Evolutionary conservation across 208 protist genomes (phyloP), one percentile per base, ranked within the genome.

Genomic region (Wallacemonas sp.): DNA sequence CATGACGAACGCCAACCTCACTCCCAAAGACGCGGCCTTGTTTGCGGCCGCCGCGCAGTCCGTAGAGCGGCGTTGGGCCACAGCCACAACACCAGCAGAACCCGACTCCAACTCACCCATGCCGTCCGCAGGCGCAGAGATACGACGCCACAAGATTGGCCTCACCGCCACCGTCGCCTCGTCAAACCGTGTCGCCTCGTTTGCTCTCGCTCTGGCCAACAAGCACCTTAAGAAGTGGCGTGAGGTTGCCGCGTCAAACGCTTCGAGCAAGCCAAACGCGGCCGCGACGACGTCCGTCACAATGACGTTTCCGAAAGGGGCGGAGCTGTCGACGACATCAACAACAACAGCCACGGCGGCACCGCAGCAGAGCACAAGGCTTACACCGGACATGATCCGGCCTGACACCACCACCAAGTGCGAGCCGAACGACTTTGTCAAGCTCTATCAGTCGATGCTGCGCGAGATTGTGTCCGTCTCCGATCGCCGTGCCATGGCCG

Each of bases 391-490:
- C 0, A 63, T 67, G 33, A 68, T 88, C 19, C 83, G 87, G 5
- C 68, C 68, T 0, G 83, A 93, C 43, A 70, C 70, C 4, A 61
- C 74, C 43, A 73, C 75, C 19, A 93, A 93, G 63, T 81, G 77
- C 61, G 69, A 88, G 26, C 82, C 87, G 1, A 84, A 66, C 2
- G 84, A 93, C 49, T 90, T 87, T 72, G 79, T 87, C 47, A 75
- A 68, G 3, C 65, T 93, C 39, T 93, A 91, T 66, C 70, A 74
- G 32, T 72, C 69, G 47, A 90, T 93, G 83, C 69, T 93, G 17
- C 71, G 70, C 1, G 87, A 93, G 55, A 72, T 93, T 30, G 73
- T 70, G 43, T 78, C 80, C 16, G 80, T 83, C 57, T 88, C 87
- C 9, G 78, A 81, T 21, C 76, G 74, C 6, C 76, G 81, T 46